phyloP scores from a whole-genome alignment of 2,329 filamentous ascomycete species.

The Daldinia eschscholtzii region DNA sequence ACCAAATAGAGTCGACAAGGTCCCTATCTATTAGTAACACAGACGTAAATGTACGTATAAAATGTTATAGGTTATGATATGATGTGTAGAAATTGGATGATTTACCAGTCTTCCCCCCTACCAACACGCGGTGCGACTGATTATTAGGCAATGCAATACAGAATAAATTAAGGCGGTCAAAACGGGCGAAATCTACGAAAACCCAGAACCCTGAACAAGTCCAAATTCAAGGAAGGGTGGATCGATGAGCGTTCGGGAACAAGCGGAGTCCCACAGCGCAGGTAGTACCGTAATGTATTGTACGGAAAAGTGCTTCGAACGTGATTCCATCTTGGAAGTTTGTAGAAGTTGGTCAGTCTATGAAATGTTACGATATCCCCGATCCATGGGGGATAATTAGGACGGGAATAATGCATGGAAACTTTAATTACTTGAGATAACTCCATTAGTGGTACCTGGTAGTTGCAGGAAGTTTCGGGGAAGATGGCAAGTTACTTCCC shows the following conservation, averaged over 20 bases:
- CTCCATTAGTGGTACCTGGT: background rate
- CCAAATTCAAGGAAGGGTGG: constrained; percentile 26
- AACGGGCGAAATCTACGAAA: constrained; percentile 35
- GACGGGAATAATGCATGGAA: constrained; percentile 2
- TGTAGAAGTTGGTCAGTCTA: constrained; percentile 1
- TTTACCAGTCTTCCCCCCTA: background rate
- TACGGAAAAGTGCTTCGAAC: background rate
- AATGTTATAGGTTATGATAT: background rate
- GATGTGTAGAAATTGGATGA: background rate
- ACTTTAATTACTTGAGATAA: background rate
- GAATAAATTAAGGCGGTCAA: constrained; percentile 46
- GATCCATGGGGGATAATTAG: background rate
- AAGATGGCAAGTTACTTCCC: background rate
- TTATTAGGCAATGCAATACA: background rate
- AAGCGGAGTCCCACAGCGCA: constrained; percentile 23
- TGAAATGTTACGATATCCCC: background rate
- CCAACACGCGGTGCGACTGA: background rate
- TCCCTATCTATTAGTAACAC: background rate
- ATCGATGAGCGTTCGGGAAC: constrained; percentile 7
- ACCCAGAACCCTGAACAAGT: constrained; percentile 5
- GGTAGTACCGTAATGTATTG: background rate
- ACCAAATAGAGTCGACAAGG: background rate
- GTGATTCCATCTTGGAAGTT: constrained; percentile 6
- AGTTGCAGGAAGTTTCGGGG: background rate
- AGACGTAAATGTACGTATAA: background rate